Percentiles rank a stretch among this genome's conserved stretches.
Conservation (phyloP, 1,284 basidiomycete genomes). For the Pyrrhoderma lamaoense region DNA sequence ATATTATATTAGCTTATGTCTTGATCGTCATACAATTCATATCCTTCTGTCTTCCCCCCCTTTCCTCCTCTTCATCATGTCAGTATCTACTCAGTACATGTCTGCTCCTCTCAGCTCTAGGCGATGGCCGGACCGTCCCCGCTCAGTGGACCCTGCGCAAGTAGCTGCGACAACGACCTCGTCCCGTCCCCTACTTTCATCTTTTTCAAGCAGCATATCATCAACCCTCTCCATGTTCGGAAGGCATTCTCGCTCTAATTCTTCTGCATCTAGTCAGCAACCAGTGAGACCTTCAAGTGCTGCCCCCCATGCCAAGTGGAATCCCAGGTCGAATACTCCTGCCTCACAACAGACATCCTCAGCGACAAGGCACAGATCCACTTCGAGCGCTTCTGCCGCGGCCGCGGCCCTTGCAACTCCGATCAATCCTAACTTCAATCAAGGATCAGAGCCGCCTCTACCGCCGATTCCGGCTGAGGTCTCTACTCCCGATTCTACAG, state of each 20-base stretch:
- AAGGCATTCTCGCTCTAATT: constrained; percentile 7
- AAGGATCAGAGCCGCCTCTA: constrained; percentile 1
- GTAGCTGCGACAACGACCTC: constrained; percentile 1
- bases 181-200: not conserved
- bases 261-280: not conserved
- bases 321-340: constrained; percentile 9
- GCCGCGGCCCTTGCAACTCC: constrained; percentile 6
- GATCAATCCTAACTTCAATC: not conserved
- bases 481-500: not conserved
- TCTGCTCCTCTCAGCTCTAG: constrained; percentile 6
- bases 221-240: constrained; percentile 1
- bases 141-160: constrained; percentile 12
- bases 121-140: constrained; percentile 5
- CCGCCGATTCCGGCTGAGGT: constrained; percentile 1
- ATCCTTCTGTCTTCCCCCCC: not conserved
- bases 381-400: constrained; percentile 15
- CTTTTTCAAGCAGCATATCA: constrained; percentile 4
- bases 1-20: not conserved
- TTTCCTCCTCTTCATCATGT: not conserved
- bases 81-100: constrained; percentile 1
- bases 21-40: not conserved
- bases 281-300: constrained; percentile 10
- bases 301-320: constrained; percentile 8
- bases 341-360: not conserved
- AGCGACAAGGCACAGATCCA: constrained; percentile 8